These are phyloP conservation scores for Puccinia horiana DNA, from an alignment of 1,284 basidiomycete genomes.

Conservation along the genomic window DNA sequence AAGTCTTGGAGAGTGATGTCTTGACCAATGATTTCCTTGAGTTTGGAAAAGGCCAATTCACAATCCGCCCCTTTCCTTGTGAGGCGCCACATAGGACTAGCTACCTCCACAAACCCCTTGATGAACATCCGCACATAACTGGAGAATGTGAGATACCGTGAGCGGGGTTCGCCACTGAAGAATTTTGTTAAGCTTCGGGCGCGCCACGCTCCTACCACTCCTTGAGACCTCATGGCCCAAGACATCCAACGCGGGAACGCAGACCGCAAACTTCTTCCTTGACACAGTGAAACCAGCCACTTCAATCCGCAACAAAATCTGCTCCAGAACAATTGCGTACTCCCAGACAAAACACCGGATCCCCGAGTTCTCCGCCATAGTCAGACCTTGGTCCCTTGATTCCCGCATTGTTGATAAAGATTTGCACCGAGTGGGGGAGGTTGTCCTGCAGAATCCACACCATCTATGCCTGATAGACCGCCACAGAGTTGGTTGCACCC, in stretches of 20 bases:
- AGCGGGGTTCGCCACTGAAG: too few species aligned
- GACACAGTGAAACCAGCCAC: conserved; percentile 6
- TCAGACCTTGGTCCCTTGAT: conserved; percentile 6
- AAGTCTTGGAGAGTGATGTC: too few species aligned
- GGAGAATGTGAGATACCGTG: not conserved
- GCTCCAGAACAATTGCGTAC: conserved; percentile 9
- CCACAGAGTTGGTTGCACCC: too few species aligned
- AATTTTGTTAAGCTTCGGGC: too few species aligned
- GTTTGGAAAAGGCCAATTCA: not conserved
- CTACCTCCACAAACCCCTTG: not conserved
- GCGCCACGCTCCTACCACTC: too few species aligned
- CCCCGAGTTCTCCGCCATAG: not conserved
- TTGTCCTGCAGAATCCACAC: too few species aligned
- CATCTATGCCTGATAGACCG: too few species aligned
- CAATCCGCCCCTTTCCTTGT: too few species aligned
- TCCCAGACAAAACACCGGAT: conserved; percentile 21
- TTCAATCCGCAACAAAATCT: conserved; percentile 10
- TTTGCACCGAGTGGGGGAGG: not conserved
- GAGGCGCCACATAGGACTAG: too few species aligned
- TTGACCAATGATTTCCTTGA: not conserved
- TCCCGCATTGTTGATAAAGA: conserved; percentile 13
- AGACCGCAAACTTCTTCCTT: conserved; percentile 16
- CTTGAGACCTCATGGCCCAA: too few species aligned
- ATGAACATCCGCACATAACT: conserved; percentile 39
- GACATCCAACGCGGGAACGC: conserved; percentile 4